Evolutionary conservation across 495 filamentous ascomycete species (phyloP), one percentile per base, ranked within the genome.

Genomic region (Xylaria intraflava): DNA sequence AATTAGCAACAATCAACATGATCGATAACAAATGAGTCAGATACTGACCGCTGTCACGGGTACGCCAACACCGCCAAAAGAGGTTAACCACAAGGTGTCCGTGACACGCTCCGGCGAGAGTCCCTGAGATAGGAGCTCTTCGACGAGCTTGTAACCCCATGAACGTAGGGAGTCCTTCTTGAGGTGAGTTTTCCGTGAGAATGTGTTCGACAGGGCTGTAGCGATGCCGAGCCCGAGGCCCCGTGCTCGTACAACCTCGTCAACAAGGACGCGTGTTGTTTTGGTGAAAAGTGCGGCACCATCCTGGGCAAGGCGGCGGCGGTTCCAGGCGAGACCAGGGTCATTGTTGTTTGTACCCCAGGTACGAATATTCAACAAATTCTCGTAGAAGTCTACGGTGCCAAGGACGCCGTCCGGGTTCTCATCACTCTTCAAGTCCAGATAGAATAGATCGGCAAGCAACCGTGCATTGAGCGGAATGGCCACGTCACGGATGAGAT

Each of bases 401-500:
- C 74, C 76, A 55, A 85, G 82, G 7, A 79, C 60, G 22, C 80
- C 83, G 46, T 62, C 60, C 0, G 79, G 80, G 43, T 82, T 80
- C n/a, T 76, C 72, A 7, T 82, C 76, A 4, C 78, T 82, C 53
- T 82, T 83, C 30, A 88, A 53, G 1, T 86, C 82, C 7, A 88
- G 66, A 40, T 77, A 81, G 66, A 84, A 86, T 26, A 88, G 60
- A 40, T 77, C 78, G 20, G 57, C 58, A 6, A 69, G 62, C 29
- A 67, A 41, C 49, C 59, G 62, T 9, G 67, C 62, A 19, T 61
- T 64, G 35, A 69, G 36, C 4, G 67, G 67, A 44, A 69, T 88
- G 42, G 83, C 84, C 42, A 89, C 73, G 62, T 89, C 86, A 41
- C 84, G 78, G 23, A 86, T 81, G 44, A 88, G 77, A 56, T 90